Conservation (phyloP, 1,139 yeast genomes). For the Yamadazyma conglobata region DNA sequence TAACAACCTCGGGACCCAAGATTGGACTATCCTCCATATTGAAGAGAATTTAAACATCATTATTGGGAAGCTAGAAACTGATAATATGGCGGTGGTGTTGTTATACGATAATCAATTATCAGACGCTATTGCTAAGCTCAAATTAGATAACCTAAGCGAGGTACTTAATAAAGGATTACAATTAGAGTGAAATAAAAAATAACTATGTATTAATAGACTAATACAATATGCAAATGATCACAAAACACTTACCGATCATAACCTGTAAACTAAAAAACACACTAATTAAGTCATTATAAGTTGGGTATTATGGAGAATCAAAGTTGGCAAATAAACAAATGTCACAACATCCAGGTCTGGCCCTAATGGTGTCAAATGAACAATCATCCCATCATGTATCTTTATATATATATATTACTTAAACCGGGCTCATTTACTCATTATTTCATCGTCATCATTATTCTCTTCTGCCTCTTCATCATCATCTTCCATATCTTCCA, state of each 20-base stretch:
- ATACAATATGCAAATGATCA: no score
- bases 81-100: constrained; percentile 13
- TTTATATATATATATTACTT: no score
- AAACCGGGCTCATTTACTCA: constrained; percentile 25
- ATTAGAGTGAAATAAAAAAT: constrained; percentile 17
- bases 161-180: constrained; percentile 33
- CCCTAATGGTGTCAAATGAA: no score
- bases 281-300: no score
- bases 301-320: no score
- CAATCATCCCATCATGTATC: no score
- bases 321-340: no score
- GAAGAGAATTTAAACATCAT: constrained; percentile 29
- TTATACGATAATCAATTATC: constrained; percentile 18
- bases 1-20: constrained; percentile 25
- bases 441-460: constrained; percentile 32
- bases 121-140: constrained; percentile 42
- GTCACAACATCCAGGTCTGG: no score
- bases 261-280: no score
- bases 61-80: constrained; percentile 14
- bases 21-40: constrained; percentile 35
- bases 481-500: constrained; percentile 53
- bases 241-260: no score
- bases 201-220: no score
- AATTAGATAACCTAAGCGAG: constrained; percentile 32
- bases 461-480: constrained; percentile 58